Evolutionary conservation across 495 filamentous ascomycete genomes (phyloP), one percentile per base, ranked within the genome.

Genomic region (Hypomontagnella submonticulosa): DNA sequence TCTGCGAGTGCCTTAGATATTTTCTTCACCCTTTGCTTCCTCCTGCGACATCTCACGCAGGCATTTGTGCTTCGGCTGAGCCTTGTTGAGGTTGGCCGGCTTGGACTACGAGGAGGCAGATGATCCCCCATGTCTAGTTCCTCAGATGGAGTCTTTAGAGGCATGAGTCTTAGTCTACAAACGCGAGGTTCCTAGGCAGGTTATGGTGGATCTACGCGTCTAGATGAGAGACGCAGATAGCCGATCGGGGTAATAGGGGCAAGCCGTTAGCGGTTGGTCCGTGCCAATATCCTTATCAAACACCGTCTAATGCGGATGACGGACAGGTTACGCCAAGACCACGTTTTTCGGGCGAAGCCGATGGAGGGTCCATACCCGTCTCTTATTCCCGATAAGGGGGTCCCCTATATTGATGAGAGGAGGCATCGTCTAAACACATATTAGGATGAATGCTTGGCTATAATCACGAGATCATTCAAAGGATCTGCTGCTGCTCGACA

Each of bases 51-150:
- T 13, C 59, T 55, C 34, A 62, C 34, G 20, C 50, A 62, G 15
- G 59, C 59, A 23, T 62, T 62, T 33, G 59, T 62, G 50, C 59
- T 62, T 36, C 59, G 55, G 41, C 49, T 62, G 34, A 62, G 50
- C 23, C 59, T 47, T 37, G 33, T 43, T 34, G 59, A 62, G 23
- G 18, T 41, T 41, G 42, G 15, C 51, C 59, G 54, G 15, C 27
- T 38, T 20, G 59, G 59, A 33, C 50, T 62, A 48, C 50, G 59
- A 54, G 49, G 49, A 30, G 48, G 38, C 27, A 55, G 13, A 42
- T 41, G 23, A 15, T 62, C 59, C n/a, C 50, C 59, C 59, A 62
- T 62, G 51, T 23, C 43, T 41, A 33, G 42, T 20, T 62, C 41
- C n/a, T 49, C 12, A 33, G 19, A 16, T 10, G 15, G 20, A 49